Conservation (phyloP, 169 alveolate species). For the Cystoisospora suis region DNA sequence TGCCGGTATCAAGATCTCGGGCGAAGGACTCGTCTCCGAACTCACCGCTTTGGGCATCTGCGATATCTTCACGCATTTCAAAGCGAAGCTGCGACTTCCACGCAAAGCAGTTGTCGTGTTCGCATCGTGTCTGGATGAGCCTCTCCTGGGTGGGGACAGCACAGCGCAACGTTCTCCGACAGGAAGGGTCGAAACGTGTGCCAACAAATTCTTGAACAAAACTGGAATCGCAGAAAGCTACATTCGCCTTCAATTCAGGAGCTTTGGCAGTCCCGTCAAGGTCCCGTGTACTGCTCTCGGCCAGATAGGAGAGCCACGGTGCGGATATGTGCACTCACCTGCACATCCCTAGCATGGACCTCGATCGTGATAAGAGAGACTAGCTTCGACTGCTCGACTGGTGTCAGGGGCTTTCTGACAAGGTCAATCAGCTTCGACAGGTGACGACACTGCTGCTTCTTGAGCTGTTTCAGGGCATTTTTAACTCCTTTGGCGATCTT, state of each 20-base stretch:
- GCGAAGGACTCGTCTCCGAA: no score
- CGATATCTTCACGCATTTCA: constrained; percentile 78
- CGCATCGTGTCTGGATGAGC: constrained; percentile 80
- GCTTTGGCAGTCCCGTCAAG: no score
- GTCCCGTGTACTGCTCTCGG: no score
- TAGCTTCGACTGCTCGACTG: constrained; percentile 84
- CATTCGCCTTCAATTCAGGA: no score
- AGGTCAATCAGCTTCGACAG: constrained; percentile 86
- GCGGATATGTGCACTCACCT: constrained; percentile 54
- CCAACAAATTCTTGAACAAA: no score
- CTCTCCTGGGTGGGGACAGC: constrained; percentile 73
- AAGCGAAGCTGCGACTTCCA: constrained; percentile 93
- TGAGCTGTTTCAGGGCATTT: constrained; percentile 85
- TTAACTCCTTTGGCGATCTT: constrained; percentile 85
- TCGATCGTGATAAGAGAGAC: constrained; percentile 93
- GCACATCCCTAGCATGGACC: constrained; percentile 91
- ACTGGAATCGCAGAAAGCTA: no score
- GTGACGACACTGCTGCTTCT: constrained; percentile 86
- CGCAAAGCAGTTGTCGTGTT: constrained; percentile 88
- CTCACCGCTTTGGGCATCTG: constrained; percentile 52
- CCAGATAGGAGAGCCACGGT: no score
- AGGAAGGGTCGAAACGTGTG: no score
- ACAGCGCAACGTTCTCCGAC: background rate
- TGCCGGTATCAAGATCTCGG: no score
- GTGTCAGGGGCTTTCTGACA: constrained; percentile 83